Base-by-base conservation (phyloP, 441 rosid genomes). In the Corymbia calophylla region DNA sequence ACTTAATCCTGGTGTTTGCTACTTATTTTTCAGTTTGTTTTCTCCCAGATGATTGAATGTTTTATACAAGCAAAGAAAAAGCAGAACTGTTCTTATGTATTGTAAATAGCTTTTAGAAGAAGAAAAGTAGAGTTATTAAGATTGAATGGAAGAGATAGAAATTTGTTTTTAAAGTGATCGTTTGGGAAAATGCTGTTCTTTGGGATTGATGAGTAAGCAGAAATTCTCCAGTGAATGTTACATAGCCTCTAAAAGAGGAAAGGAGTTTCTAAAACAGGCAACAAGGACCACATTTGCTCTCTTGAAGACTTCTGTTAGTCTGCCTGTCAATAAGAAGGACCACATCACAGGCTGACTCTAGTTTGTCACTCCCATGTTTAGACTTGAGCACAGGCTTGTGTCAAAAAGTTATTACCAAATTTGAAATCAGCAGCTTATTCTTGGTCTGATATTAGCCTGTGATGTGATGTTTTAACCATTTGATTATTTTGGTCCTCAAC, bases 371-470 rank as follows among this genome's bases (percentile, higher is more conserved):
- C 1, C 4, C 1, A 44, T 77, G 84, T 10, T 44, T 77, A 44
- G 51, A 0, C n/a, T 23, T 44, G n/a, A 10, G 11, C 0, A 0
- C 18, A 12, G 0, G 84, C 84, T 44, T 44, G 17, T 77, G 84
- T 44, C 10, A 0, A 23, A 77, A 73, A 39, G 51, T 77, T 44
- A 11, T 44, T 44, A 18, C 44, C 2, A 39, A 77, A 77, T 77
- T 77, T 77, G n/a, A 77, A 77, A 21, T 23, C 51, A 77, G 84
- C 51, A 44, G 51, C n/a, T 39, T 1, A 23, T 44, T 44, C 84
- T 7, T 77, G n/a, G n/a, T 77, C 53, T 23, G 51, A 77, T 23
- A 39, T 0, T 77, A 44, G 84, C 18, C 53, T 7, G 1, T 44
- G 35, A 0, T 44, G 84, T 44, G 29, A 77, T 44, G 84, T 77